A percentile compares a stretch with the other conserved stretches of the same genome.
These are phyloP conservation scores for Breviolum minutum DNA, from an alignment of 73 alveolate species.

Conservation along the genomic window DNA sequence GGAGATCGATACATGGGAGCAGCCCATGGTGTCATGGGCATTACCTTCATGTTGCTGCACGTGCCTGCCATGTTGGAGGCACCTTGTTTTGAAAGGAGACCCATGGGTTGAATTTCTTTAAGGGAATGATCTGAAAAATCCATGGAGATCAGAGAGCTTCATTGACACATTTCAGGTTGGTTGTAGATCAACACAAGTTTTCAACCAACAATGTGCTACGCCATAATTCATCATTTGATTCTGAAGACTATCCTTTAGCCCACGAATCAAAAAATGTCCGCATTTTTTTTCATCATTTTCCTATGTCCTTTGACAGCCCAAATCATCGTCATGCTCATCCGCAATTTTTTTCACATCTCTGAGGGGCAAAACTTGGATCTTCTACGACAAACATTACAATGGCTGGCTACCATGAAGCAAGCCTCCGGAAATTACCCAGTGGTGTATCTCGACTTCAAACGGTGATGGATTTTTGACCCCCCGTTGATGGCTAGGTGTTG, in stretches of 20 bases:
- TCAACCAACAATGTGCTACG: too few relatives aligned
- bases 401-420: conserved; percentile 93
- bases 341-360: not conserved
- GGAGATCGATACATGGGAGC: conserved; percentile 98
- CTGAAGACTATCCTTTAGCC: too few relatives aligned
- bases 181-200: conserved; percentile 13
- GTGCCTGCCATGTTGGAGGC: conserved; percentile 91
- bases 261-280: too few relatives aligned
- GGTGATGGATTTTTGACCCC: too few relatives aligned
- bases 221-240: too few relatives aligned
- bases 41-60: conserved; percentile 96
- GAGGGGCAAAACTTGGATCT: not conserved
- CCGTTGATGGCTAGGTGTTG: too few relatives aligned
- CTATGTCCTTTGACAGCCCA: not conserved
- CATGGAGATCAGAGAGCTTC: not conserved
- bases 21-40: conserved; percentile 99
- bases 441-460: conserved; percentile 34
- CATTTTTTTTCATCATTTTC: not conserved
- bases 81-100: not conserved
- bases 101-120: too few relatives aligned
- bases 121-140: too few relatives aligned
- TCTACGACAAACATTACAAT: conserved; percentile 71
- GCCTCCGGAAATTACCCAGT: conserved; percentile 97
- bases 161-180: not conserved
- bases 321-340: not conserved